phyloP scores from a whole-genome alignment of 1,284 basidiomycete genomes.

The Amylostereum chailletii region DNA sequence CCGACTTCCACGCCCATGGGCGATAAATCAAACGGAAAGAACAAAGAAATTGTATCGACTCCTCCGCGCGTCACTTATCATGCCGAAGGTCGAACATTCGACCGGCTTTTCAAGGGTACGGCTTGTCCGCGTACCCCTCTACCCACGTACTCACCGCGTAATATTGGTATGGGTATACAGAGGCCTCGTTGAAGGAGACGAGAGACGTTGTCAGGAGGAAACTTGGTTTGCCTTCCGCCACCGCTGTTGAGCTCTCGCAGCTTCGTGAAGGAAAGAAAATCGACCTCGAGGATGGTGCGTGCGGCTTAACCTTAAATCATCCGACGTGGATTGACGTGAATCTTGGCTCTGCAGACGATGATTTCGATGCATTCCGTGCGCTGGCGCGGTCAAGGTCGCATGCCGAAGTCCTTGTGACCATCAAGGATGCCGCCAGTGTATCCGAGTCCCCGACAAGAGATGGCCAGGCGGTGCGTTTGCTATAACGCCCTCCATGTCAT shows the following conservation, averaged over 20 bases:
- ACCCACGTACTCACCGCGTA: constrained; percentile 1
- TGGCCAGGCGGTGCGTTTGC: too few relatives aligned
- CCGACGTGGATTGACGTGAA: neutral
- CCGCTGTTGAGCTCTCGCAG: constrained; percentile 43
- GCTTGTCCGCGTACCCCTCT: neutral
- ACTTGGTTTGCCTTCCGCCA: constrained; percentile 35
- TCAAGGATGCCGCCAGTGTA: too few relatives aligned
- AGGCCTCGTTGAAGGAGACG: constrained; percentile 48
- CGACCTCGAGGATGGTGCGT: constrained; percentile 65
- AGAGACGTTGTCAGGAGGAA: constrained; percentile 51
- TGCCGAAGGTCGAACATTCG: constrained; percentile 40
- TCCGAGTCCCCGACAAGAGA: too few relatives aligned
- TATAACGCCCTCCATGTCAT: too few relatives aligned
- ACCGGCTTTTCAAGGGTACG: constrained; percentile 57
- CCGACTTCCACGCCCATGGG: neutral
- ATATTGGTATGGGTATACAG: constrained; percentile 23
- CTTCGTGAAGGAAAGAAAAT: constrained; percentile 43
- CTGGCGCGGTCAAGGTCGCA: constrained; percentile 25
- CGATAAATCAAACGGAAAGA: neutral
- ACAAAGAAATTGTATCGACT: constrained; percentile 10
- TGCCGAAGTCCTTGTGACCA: neutral
- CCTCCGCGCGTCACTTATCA: constrained; percentile 50
- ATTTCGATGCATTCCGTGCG: constrained; percentile 62
- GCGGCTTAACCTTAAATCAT: neutral
- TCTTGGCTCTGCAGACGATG: constrained; percentile 43